These are phyloP conservation scores for Thalassia testudinum DNA, from an alignment of 116 monocot genomes.

Conservation along the genomic window DNA sequence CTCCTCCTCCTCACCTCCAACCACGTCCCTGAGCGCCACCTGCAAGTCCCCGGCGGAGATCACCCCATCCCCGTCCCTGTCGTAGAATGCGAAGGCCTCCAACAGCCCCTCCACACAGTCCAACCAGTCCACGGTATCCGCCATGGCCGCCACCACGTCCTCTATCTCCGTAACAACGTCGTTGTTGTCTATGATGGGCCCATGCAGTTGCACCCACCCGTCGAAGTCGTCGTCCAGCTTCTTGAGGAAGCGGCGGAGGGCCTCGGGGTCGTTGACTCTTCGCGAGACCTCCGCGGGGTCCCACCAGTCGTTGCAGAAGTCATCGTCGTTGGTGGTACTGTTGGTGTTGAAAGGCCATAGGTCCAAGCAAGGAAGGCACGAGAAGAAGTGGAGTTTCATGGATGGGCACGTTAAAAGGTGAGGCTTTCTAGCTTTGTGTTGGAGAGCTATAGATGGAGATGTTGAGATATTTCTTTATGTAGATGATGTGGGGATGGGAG, in stretches of 20 bases:
- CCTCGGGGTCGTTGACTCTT: not conserved
- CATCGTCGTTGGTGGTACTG: not conserved
- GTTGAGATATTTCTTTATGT: too few species aligned
- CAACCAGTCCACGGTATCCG: not conserved
- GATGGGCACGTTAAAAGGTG: not conserved
- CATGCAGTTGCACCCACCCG: not conserved
- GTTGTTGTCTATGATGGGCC: not conserved
- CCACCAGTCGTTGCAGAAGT: not conserved
- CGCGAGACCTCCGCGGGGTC: not conserved
- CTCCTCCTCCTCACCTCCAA: not conserved
- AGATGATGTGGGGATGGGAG: too few species aligned
- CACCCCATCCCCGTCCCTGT: constrained; percentile 10
- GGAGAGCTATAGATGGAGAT: too few species aligned
- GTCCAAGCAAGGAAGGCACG: not conserved
- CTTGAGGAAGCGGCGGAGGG: not conserved
- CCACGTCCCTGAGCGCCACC: constrained; percentile 2
- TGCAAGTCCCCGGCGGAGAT: constrained; percentile 5
- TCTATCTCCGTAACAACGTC: too few species aligned
- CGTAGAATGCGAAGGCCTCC: constrained; percentile 3
- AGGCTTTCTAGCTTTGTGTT: too few species aligned
- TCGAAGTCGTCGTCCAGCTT: not conserved
- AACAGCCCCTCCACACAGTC: not conserved
- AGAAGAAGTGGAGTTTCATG: not conserved
- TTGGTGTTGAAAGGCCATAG: not conserved
- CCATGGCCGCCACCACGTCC: not conserved